phyloP scores from a whole-genome alignment of 2,329 filamentous ascomycete genomes.

The Scytalidium lignicola region DNA sequence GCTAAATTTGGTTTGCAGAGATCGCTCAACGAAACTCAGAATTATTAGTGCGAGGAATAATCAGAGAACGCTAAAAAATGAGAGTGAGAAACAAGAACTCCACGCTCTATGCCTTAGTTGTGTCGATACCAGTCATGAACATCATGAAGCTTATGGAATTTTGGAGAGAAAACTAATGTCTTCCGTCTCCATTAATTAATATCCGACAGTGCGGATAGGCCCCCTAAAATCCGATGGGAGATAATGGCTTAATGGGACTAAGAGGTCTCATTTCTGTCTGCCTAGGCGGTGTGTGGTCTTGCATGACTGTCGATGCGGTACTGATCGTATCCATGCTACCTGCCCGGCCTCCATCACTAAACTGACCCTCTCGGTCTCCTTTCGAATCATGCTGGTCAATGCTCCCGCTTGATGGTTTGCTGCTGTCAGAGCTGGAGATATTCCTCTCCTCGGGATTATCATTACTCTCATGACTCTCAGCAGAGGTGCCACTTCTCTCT shows the following conservation, averaged over 20 bases:
- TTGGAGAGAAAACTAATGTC: not conserved
- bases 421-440: constrained; percentile 61
- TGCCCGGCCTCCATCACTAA: constrained; percentile 35
- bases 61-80: not conserved
- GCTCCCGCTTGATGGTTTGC: constrained; percentile 40
- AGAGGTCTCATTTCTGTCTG: constrained; percentile 37
- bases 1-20: not conserved
- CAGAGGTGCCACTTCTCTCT: constrained; percentile 24
- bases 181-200: not conserved
- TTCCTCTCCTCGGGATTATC: constrained; percentile 43
- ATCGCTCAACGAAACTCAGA: not conserved
- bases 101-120: not conserved
- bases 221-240: constrained; percentile 49
- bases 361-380: constrained; percentile 28
- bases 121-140: not conserved
- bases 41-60: not conserved
- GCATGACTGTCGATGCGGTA: constrained; percentile 21
- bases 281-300: constrained; percentile 15
- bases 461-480: constrained; percentile 20
- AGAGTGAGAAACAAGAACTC: not conserved
- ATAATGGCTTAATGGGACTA: constrained; percentile 62
- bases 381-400: constrained; percentile 10
- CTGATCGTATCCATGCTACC: constrained; percentile 33
- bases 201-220: constrained; percentile 18
- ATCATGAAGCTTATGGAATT: not conserved